Conservation (phyloP, 805 yeast genomes). For the Candida namnaoensis region DNA sequence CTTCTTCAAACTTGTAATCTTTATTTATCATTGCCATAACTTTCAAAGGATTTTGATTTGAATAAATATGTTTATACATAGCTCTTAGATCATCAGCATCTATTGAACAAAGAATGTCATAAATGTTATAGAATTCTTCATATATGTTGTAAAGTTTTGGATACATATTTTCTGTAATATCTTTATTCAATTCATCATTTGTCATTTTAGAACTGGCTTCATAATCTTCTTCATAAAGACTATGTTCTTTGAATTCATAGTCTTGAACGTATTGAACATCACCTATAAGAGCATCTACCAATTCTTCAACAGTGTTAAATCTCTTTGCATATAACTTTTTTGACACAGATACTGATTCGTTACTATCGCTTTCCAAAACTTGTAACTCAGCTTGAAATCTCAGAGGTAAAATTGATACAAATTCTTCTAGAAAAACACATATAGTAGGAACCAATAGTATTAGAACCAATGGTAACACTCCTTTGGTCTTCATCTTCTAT, state of each 20-base stretch:
- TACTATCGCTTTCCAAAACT: not conserved
- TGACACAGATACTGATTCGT: not conserved
- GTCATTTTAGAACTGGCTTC: not conserved
- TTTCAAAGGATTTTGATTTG: not conserved
- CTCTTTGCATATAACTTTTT: not conserved
- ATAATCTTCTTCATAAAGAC: constrained; percentile 1
- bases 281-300: constrained; percentile 5
- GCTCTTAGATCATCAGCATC: constrained; percentile 11
- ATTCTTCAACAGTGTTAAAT: constrained; percentile 5
- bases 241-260: constrained; percentile 4
- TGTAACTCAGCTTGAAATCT: too few relatives aligned
- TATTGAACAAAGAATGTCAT: constrained; percentile 8
- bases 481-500: too few relatives aligned
- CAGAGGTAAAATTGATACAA: too few relatives aligned
- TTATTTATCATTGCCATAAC: not conserved
- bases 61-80: constrained; percentile 8
- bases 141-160: constrained; percentile 3
- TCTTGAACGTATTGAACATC: constrained; percentile 5
- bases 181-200: not conserved
- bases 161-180: constrained; percentile 2
- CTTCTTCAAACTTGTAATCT: not conserved
- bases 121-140: constrained; percentile 4
- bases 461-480: too few relatives aligned
- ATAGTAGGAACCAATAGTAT: too few relatives aligned
- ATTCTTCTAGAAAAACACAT: too few relatives aligned